Percentiles rank a stretch among this genome's conserved stretches.
phyloP scores from a whole-genome alignment of 108 stramenopile species.

The Hondaea fermentalgiana region DNA sequence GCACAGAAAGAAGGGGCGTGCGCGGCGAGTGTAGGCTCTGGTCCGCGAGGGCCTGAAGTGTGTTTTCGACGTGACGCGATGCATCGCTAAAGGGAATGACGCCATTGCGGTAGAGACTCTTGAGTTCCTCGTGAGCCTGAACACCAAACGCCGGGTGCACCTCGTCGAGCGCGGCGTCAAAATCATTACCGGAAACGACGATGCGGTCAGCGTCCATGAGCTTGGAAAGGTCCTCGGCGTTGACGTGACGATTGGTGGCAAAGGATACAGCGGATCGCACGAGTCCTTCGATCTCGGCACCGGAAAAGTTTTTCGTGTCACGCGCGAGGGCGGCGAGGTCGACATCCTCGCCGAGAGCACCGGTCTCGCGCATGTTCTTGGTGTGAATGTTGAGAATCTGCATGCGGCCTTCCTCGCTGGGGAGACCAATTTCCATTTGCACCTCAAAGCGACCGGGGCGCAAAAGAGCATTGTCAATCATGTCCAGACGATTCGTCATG shows the following conservation, averaged over 20 bases:
- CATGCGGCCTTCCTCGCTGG: slow-evolving; percentile 77
- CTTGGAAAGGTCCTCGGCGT: slow-evolving; percentile 47
- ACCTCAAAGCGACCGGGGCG: slow-evolving; percentile 95
- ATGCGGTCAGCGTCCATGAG: slow-evolving; percentile 71
- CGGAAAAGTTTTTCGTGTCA: slow-evolving; percentile 91
- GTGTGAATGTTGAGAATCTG: slow-evolving; percentile 96
- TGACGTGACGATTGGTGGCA: slow-evolving; percentile 48
- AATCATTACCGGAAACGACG: slow-evolving; percentile 33
- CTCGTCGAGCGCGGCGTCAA: slow-evolving; percentile 76
- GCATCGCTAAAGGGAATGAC: slow-evolving; percentile 82
- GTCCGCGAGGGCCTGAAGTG: slow-evolving; percentile 73
- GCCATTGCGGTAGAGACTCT: slow-evolving; percentile 81
- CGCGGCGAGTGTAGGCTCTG: slow-evolving; percentile 70
- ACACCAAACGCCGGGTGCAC: slow-evolving; percentile 89
- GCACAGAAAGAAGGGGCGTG: slow-evolving; percentile 82
- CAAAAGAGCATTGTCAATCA: slow-evolving; percentile 96
- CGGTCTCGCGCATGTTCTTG: slow-evolving; percentile 70
- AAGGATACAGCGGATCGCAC: slow-evolving; percentile 91
- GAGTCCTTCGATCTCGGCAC: slow-evolving; percentile 95
- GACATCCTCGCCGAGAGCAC: slow-evolving; percentile 72
- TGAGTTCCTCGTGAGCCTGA: slow-evolving; percentile 67
- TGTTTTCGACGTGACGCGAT: slow-evolving; percentile 68
- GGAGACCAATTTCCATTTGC: slow-evolving; percentile 96
- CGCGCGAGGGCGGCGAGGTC: slow-evolving; percentile 70
- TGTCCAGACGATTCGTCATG: slow-evolving; percentile 99